phyloP scores from a whole-genome alignment of 2,329 filamentous ascomycete species.

The Podosphaera xanthii region DNA sequence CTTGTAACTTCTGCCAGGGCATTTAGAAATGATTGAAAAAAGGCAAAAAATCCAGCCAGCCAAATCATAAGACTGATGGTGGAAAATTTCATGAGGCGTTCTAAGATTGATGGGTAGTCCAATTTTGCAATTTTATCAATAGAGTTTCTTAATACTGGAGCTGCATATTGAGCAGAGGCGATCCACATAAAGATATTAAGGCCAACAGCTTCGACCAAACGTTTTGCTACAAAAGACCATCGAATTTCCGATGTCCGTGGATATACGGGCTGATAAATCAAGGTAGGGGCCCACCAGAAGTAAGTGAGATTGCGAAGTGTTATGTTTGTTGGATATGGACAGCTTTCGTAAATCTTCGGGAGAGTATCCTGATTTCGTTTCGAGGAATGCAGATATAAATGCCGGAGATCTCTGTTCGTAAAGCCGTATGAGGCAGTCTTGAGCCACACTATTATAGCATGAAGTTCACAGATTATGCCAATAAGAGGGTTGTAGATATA shows the following conservation, averaged over 20 bases:
- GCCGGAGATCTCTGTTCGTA: conserved; percentile 84
- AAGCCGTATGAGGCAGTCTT: conserved; percentile 93
- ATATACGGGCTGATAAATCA: conserved; percentile 93
- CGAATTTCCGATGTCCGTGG: conserved; percentile 62
- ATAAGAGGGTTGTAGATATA: conserved; percentile 83
- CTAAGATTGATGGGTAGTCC: conserved; percentile 59
- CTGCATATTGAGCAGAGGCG: conserved; percentile 78
- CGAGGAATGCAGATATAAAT: conserved; percentile 63
- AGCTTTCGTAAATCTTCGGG: conserved; percentile 59
- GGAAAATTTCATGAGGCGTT: conserved; percentile 80
- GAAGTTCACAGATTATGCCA: conserved; percentile 71
- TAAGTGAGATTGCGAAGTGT: conserved; percentile 72
- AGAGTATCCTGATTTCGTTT: conserved; percentile 43
- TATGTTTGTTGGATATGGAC: conserved; percentile 80
- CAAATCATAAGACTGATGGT: conserved; percentile 92
- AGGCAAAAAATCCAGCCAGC: conserved; percentile 89
- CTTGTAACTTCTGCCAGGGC: conserved; percentile 71
- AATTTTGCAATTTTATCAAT: conserved; percentile 67
- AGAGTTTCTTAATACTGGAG: conserved; percentile 73
- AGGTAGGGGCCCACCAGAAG: conserved; percentile 94
- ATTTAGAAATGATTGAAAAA: conserved; percentile 87
- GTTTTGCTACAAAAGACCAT: conserved; percentile 73
- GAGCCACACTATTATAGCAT: conserved; percentile 87
- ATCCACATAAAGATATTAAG: conserved; percentile 88
- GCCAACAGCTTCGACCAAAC: conserved; percentile 52